Evolutionary conservation across 345 rosid species (phyloP).

Genomic region (Excoecaria agallocha): DNA sequence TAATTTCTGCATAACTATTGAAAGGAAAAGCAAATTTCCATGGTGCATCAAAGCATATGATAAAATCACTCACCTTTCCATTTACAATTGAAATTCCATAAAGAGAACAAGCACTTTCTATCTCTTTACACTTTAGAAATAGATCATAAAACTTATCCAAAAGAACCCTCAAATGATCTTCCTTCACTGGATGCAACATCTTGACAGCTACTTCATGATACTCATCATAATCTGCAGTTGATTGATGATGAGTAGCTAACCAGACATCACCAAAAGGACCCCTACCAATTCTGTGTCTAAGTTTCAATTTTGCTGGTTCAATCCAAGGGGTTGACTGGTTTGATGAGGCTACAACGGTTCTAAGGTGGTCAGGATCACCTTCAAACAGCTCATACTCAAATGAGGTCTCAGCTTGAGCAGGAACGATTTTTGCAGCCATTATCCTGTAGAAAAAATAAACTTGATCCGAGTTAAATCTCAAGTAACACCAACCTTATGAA

Average conservation of each 20-base stretch:
- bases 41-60: not conserved
- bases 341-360: slow-evolving; percentile 50
- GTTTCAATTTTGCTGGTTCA: slow-evolving; percentile 61
- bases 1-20: slow-evolving; percentile 11
- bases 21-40: not conserved
- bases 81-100: slow-evolving; percentile 68
- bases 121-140: slow-evolving; percentile 53
- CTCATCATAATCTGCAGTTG: slow-evolving; percentile 57
- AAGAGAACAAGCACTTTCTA: slow-evolving; percentile 52
- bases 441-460: not conserved
- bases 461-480: not conserved
- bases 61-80: slow-evolving; percentile 56
- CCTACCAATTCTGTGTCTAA: slow-evolving; percentile 87
- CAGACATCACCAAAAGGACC: slow-evolving; percentile 95
- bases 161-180: slow-evolving; percentile 48
- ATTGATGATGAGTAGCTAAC: slow-evolving; percentile 81
- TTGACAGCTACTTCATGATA: slow-evolving; percentile 81
- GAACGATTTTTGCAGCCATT: slow-evolving; percentile 64
- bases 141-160: slow-evolving; percentile 62
- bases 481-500: not conserved
- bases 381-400: slow-evolving; percentile 74
- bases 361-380: slow-evolving; percentile 53
- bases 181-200: slow-evolving; percentile 66
- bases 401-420: slow-evolving; percentile 39
- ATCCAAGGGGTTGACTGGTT: slow-evolving; percentile 59